These are phyloP conservation scores for Chlamydomonas reinhardtii DNA, from an alignment of 163 green algal genomes.

Conservation along the genomic window DNA sequence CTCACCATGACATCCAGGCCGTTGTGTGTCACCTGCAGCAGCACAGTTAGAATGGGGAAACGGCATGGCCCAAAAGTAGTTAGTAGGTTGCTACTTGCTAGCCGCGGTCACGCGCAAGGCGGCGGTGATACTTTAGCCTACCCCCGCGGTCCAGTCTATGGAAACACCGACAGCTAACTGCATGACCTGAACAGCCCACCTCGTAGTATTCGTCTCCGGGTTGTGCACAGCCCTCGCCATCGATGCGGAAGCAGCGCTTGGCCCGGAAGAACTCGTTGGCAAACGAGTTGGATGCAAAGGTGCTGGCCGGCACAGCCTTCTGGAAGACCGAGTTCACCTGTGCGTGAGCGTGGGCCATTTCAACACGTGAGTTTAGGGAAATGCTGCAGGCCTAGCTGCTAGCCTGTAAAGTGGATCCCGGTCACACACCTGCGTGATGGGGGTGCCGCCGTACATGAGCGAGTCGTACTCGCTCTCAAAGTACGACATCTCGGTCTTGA, in stretches of 20 bases:
- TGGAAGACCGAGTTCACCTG: constrained; percentile 20
- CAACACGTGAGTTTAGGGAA: no score
- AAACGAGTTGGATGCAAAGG: constrained; percentile 33
- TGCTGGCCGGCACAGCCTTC: constrained; percentile 1
- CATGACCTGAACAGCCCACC: no score
- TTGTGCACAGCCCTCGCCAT: neutral
- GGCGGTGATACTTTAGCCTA: no score
- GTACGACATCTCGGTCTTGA: neutral
- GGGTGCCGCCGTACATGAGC: constrained; percentile 41
- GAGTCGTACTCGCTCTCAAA: constrained; percentile 45
- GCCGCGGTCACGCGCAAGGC: no score
- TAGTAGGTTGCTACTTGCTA: no score
- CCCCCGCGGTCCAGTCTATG: no score
- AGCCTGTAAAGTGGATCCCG: no score
- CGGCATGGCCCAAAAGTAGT: no score
- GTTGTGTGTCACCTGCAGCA: constrained; percentile 19
- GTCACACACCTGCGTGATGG: constrained; percentile 21
- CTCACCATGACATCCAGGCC: constrained; percentile 23
- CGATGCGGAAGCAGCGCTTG: constrained; percentile 27
- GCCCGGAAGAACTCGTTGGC: constrained; percentile 12
- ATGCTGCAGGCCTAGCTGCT: no score
- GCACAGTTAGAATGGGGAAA: no score
- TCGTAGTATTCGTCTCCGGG: constrained; percentile 5
- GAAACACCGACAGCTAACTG: no score
- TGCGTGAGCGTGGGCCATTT: no score